These are phyloP conservation scores for Skeletonema costatum DNA, from an alignment of 108 stramenopile species.

Conservation along the genomic window DNA sequence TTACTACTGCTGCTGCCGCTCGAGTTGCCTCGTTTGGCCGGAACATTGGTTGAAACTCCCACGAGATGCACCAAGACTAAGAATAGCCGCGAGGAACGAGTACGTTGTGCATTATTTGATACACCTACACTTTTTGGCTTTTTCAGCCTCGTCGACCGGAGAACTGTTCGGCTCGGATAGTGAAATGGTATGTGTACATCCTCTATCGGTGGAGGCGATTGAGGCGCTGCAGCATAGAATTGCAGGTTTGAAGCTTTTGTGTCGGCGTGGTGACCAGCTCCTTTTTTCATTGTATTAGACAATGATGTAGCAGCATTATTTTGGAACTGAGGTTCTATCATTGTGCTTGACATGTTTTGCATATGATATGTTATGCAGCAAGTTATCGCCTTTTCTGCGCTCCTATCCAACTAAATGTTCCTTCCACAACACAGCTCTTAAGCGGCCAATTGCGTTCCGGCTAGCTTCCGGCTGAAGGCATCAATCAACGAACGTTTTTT, in stretches of 20 bases:
- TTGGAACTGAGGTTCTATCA: neutral
- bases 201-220: neutral
- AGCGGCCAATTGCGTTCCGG: too few species aligned
- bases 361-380: neutral
- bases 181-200: neutral
- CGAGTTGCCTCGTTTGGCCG: neutral
- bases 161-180: neutral
- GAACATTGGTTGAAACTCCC: slow-evolving; percentile 55
- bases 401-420: neutral
- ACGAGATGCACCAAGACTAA: slow-evolving; percentile 61
- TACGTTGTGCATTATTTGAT: slow-evolving; percentile 16
- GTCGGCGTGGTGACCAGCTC: neutral
- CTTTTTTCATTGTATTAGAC: neutral
- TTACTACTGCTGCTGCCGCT: neutral
- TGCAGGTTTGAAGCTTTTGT: neutral
- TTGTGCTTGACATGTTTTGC: slow-evolving; percentile 1
- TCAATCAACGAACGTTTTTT: too few species aligned
- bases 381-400: neutral
- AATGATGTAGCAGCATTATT: neutral
- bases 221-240: neutral
- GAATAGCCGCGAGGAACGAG: slow-evolving; percentile 62
- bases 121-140: neutral
- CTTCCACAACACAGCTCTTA: too few species aligned
- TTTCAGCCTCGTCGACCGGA: neutral
- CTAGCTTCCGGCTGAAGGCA: too few species aligned